Evolutionary conservation across 306 rosid species (phyloP), one percentile per base, ranked within the genome.

Genomic region (Acacia acuminata): DNA sequence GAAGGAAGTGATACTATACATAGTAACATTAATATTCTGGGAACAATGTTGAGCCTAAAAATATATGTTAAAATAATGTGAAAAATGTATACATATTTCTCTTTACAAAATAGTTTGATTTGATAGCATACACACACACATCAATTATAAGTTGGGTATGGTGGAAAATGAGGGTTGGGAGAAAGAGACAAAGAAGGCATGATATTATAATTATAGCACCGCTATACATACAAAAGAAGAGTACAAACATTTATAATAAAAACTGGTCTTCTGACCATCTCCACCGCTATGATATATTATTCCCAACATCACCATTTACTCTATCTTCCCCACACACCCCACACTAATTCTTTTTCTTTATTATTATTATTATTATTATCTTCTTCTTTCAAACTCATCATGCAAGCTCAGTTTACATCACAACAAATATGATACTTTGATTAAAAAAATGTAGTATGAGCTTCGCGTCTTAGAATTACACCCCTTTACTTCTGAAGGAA

Each of bases 181-280:
- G 32, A 30, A 30, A 30, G 32, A 30, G 32, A 30, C 32, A 30
- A 30, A 30, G 32, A 30, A 30, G 2, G 32, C 32, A 30, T 30
- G 2, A 30, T 30, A 30, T 2, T 30, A 30, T 1, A 1, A 30
- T 30, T 30, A 30, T 30, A 30, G 32, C 32, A 30, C 32, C 32
- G 32, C 32, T 30, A 30, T 30, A 30, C 2, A 30, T 30, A 30
- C 19, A 40, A 3, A 69, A 38, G 24, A 42, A 69, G 53, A 70
- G 75, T 70, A 70, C 75, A 70, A 70, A 70, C 75, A 40, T 70
- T 58, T 56, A 20, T 42, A 68, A 68, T 17, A 16, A 66, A 67
- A 34, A 30, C 3, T 64, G 42, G n/a, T 64, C 70, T 14, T 14
- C 70, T 64, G n/a, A 14, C 70, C 30, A 12, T 20, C 19, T 24